Conservation (phyloP, 768 basidiomycete species). For the Sporobolomyces pararoseus region DNA sequence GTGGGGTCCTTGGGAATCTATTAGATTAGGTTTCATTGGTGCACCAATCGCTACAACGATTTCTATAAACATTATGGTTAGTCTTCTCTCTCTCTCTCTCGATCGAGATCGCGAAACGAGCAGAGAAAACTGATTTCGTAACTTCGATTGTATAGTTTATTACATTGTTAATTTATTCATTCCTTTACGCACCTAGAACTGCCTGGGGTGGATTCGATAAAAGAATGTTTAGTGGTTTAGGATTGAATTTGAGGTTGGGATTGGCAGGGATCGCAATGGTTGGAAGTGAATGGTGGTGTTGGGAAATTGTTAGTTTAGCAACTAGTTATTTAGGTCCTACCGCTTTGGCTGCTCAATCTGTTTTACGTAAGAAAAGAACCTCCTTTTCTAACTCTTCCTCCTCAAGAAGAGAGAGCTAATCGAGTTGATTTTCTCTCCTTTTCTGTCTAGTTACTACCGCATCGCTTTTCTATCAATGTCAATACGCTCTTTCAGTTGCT, state of each 20-base stretch:
- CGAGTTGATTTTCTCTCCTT: too few relatives aligned
- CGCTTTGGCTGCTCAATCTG: slow-evolving; percentile 79
- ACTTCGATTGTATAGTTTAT: slow-evolving; percentile 49
- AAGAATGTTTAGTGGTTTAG: slow-evolving; percentile 64
- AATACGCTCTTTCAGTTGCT: slow-evolving; percentile 76
- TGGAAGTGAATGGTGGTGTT: slow-evolving; percentile 94
- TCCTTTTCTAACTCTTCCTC: slow-evolving; percentile 2
- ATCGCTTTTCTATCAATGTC: slow-evolving; percentile 63
- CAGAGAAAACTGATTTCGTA: too few relatives aligned
- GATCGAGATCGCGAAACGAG: too few relatives aligned
- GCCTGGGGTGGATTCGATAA: slow-evolving; percentile 77
- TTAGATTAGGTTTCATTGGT: slow-evolving; percentile 83
- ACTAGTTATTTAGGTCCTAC: slow-evolving; percentile 66
- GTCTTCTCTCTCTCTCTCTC: slow-evolving; percentile 22
- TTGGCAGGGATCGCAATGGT: slow-evolving; percentile 74
- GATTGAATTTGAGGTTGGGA: slow-evolving; percentile 68
- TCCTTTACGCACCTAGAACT: slow-evolving; percentile 54
- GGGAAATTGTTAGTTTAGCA: slow-evolving; percentile 65
- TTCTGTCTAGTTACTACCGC: slow-evolving; percentile 37
- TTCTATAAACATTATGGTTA: slow-evolving; percentile 75
- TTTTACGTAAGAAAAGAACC: slow-evolving; percentile 60
- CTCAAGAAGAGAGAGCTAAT: too few relatives aligned
- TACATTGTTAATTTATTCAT: slow-evolving; percentile 48
- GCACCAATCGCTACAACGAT: slow-evolving; percentile 86
- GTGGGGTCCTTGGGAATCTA: slow-evolving; percentile 48